Conservation (phyloP, 192 early-diverging fungal species). For the Diversispora eburnea region DNA sequence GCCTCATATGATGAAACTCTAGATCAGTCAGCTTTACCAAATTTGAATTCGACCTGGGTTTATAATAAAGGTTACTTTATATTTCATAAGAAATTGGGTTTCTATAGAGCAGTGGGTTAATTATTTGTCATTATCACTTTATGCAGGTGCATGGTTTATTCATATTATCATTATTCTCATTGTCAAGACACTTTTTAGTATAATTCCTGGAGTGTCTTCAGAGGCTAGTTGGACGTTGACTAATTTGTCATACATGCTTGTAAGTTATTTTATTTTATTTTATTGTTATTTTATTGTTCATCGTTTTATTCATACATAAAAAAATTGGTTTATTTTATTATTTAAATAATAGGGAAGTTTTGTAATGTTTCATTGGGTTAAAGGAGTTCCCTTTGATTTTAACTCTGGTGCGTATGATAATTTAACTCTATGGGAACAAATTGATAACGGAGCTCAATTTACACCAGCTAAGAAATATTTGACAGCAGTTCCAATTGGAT, state of each 20-base stretch:
- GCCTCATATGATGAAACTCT: slow-evolving; percentile 29
- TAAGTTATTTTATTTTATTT: slow-evolving; percentile 37
- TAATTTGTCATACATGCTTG: slow-evolving; percentile 85
- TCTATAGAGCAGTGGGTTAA: neutral
- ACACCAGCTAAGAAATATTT: slow-evolving; percentile 98
- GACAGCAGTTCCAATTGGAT: slow-evolving; percentile 85
- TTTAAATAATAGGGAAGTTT: slow-evolving; percentile 68
- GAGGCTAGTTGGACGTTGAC: slow-evolving; percentile 98
- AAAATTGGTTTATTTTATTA: neutral
- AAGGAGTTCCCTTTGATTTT: slow-evolving; percentile 92
- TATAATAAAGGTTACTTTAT: slow-evolving; percentile 51
- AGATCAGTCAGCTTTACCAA: slow-evolving; percentile 57
- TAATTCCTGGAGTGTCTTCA: slow-evolving; percentile 85
- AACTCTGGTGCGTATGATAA: slow-evolving; percentile 92
- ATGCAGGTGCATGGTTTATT: slow-evolving; percentile 87
- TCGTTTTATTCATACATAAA: slow-evolving; percentile 9
- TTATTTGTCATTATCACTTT: slow-evolving; percentile 12
- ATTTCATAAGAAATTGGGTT: neutral
- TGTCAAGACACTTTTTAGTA: slow-evolving; percentile 72
- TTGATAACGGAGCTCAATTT: slow-evolving; percentile 95
- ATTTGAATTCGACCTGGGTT: slow-evolving; percentile 62
- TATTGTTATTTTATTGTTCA: neutral
- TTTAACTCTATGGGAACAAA: slow-evolving; percentile 98
- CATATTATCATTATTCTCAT: slow-evolving; percentile 79
- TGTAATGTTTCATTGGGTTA: slow-evolving; percentile 97